Base-by-base conservation (phyloP, 2,329 filamentous ascomycete species). In the Talaromyces marneffei region DNA sequence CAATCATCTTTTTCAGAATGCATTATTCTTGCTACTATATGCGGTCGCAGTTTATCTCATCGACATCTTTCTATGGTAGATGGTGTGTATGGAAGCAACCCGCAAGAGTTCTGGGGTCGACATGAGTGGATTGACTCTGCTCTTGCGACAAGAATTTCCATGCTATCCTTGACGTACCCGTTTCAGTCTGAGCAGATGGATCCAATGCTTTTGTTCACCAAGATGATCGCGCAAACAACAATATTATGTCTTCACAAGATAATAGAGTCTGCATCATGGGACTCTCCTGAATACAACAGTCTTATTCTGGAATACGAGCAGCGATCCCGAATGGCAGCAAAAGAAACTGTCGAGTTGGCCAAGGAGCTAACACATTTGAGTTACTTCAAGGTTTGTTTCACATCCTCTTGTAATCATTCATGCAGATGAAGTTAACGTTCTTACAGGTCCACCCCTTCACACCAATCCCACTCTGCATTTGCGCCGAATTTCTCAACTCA, bases 1-100 rank as follows among this genome's bases (percentile, higher is more conserved):
- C 64, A 66, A 16, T 70, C 72, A 1, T 66, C 72, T 0, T 74
- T 75, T 31, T 66, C 66, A 10, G 71, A 75, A 62, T 72, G 68
- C 48, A 67, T 75, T 42, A 64, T 74, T 16, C 65, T 75, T 5
- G 71, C 71, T 25, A 73, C 72, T 1, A 62, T 65, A 16, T 65
- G 63, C 35, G 64, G 63, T 9, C 63, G 64, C 1, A 60, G 27
- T n/a, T 25, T 65, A 25, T 61, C 59, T 18, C 64, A 65, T 33
- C 29, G 54, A 25, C 64, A 65, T n/a, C 50, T 62, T 12, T 57
- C 57, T 3, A 61, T 53, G 57, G 57, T 65, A n/a, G 59, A 64
- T 39, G 46, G 63, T 3, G 55, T 64, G 6, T 66, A 66, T 48
- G 59, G 62, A 50, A 61, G 62, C 31, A 61, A 53, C 10, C 50